Evolutionary conservation across 768 basidiomycete genomes (phyloP), one percentile per base, ranked within the genome.

Genomic region (Leccinum subtestaceum): DNA sequence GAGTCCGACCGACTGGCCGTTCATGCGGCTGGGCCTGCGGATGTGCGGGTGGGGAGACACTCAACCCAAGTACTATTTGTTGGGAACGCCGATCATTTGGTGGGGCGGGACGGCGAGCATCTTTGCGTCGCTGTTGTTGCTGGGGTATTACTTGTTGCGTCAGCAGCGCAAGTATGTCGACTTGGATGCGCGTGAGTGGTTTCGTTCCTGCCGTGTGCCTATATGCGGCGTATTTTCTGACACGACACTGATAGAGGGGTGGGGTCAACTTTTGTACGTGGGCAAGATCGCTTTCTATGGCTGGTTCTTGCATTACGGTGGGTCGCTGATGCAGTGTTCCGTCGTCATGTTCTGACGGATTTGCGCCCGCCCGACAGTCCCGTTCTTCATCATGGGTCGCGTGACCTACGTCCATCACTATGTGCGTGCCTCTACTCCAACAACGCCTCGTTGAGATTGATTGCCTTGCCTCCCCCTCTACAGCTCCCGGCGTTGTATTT

Each of bases 401-500:
- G 92, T 95, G 4, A 97, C 95, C 31, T 98, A 98, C 66, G 77
- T 98, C 27, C 96, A 98, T 73, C 95, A 97, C 78, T 98, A 96
- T 70, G 93, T 95, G 65, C 63, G 91, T 83, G 27, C 12, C 7
- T 45, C 11, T 1, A 1, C 32, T 6, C 5, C 15, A 6, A 34
- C 50, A 11, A 3, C 27, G 7, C 15, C 3, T 34, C 5, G 4
- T 13, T 60, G 51, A 64, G 10, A 23, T 21, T 6, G 43, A 45
- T 19, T 45, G 43, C 43, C 43, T 45, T 45, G 40, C 9, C 9
- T 11, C 3, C 36, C 6, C 4, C 12, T 34, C 58, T 2, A 61
- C 65, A 95, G 91, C 85, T 98, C 10, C 96, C 96, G 5, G 95
- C 96, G 0, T 79, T 98, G n/a, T 98, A 95, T 78, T 99, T 99